These are phyloP conservation scores for Betula pendula DNA, from an alignment of 306 rosid genomes.

Conservation along the genomic window DNA sequence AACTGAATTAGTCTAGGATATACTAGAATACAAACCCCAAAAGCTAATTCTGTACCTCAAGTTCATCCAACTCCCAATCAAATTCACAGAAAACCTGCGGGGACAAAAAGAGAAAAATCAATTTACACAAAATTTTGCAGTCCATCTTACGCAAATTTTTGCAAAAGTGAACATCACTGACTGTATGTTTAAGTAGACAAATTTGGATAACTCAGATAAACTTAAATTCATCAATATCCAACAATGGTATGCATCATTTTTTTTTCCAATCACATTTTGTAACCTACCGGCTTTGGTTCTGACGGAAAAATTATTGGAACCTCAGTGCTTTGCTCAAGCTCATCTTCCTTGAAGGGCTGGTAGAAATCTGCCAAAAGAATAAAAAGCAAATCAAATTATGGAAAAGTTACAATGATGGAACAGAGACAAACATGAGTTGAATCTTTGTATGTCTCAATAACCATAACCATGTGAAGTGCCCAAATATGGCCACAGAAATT, in stretches of 20 bases:
- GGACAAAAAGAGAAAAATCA: conserved; percentile 17
- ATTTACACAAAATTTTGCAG: conserved; percentile 7
- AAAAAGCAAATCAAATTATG: not conserved
- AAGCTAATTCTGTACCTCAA: conserved; percentile 54
- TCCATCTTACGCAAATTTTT: not conserved
- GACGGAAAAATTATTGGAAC: conserved; percentile 73
- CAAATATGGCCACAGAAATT: conserved; percentile 9
- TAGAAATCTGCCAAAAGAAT: conserved; percentile 62
- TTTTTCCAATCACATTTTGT: conserved; percentile 6
- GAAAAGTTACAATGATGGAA: not conserved
- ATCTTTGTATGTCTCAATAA: conserved; percentile 1
- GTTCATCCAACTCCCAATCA: conserved; percentile 91
- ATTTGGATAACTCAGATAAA: not conserved
- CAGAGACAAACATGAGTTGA: not conserved
- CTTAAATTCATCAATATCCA: not conserved
- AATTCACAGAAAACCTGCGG: conserved; percentile 76
- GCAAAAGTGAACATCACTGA: not conserved
- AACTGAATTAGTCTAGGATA: conserved; percentile 14
- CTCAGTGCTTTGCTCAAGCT: conserved; percentile 80
- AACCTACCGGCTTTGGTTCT: conserved; percentile 72
- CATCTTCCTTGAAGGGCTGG: conserved; percentile 85
- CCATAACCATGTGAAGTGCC: conserved; percentile 7
- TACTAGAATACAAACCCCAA: conserved; percentile 14
- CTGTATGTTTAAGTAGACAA: not conserved
- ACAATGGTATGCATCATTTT: conserved; percentile 6